Conservation (phyloP, 2,329 filamentous ascomycete genomes). For the Celoporthe dispersa region DNA sequence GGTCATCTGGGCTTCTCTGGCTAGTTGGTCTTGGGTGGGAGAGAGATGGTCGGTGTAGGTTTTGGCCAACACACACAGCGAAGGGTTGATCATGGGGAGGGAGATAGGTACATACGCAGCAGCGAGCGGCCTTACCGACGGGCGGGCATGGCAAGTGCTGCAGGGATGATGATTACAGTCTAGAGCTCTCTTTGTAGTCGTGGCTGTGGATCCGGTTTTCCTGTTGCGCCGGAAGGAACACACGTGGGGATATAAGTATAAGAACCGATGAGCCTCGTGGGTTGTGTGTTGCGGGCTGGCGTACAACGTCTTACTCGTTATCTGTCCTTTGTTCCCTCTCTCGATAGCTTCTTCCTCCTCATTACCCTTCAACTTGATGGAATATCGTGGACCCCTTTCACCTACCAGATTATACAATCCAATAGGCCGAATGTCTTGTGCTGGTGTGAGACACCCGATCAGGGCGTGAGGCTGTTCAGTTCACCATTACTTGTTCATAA, state of each 20-base stretch:
- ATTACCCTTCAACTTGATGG: neutral
- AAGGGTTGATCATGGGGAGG: neutral
- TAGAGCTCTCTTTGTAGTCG: conserved; percentile 7
- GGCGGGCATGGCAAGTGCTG: neutral
- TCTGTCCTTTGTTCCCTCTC: conserved; percentile 12
- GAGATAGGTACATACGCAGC: neutral
- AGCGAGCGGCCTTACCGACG: neutral
- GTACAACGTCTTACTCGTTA: neutral
- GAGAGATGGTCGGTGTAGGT: neutral
- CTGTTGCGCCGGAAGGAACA: conserved; percentile 8
- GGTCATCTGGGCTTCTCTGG: neutral
- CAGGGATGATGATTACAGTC: conserved; percentile 11
- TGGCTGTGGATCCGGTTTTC: conserved; percentile 12
- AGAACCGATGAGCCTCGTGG: neutral
- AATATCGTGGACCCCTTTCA: conserved; percentile 2
- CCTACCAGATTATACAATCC: neutral
- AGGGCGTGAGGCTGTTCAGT: conserved; percentile 6
- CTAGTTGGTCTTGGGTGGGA: no score
- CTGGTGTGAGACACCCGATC: conserved; percentile 1
- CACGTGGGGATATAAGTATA: conserved; percentile 6
- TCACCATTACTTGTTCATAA: neutral
- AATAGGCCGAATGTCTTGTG: conserved; percentile 24
- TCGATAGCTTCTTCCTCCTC: conserved; percentile 6
- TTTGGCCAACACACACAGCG: neutral
- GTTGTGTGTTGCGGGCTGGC: neutral